Base-by-base conservation (phyloP, 768 basidiomycete genomes). In the Goffeauzyma gilvescens region DNA sequence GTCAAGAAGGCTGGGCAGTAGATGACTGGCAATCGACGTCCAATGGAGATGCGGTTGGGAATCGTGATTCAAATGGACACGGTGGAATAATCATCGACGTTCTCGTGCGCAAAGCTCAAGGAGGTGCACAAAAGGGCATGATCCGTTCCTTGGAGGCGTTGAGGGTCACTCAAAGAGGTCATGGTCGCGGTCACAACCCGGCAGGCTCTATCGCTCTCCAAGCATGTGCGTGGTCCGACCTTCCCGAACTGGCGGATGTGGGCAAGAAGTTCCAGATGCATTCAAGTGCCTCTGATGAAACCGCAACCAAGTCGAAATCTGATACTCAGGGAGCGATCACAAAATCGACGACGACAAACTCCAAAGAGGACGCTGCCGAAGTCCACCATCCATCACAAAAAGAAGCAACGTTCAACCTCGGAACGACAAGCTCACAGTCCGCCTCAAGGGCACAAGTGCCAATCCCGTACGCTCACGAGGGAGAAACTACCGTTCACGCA, bases 401-500 rank as follows among this genome's bases (percentile, higher is more conserved):
- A 41, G 71, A 75, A 50, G 62, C 81, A n/a, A 71, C 85, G 0
- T 95, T 96, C 70, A 93, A 93, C 59, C 71, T 95, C 22, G 73
- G 67, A 40, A 72, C 95, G 41, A 95, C 86, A 7, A 68, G 73
- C 13, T 73, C 79, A 18, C 90, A 95, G 57, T 76, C 78, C 55
- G 71, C 73, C 48, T 77, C 79, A 17, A 72, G 84, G 39, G 76
- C 82, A 1, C 71, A 74, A 45, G 86, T 95, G 2, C 80, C 84
- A 12, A 65, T 95, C 27, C 90, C 90, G 2, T 98, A 93, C 57
- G 81, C 72, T 2, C 86, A 89, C 55, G 76, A 82, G 68, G 83
- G 84, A 74, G 51, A 60, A 32, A 33, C 12, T 24, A 24, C 31
- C 44, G 2, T n/a, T 32, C 13, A 26, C 14, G 4, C 27, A 38